A percentile compares a stretch with the other conserved stretches of the same genome.
Conservation (phyloP, 805 yeast genomes). For the Candida broadrunensis region DNA sequence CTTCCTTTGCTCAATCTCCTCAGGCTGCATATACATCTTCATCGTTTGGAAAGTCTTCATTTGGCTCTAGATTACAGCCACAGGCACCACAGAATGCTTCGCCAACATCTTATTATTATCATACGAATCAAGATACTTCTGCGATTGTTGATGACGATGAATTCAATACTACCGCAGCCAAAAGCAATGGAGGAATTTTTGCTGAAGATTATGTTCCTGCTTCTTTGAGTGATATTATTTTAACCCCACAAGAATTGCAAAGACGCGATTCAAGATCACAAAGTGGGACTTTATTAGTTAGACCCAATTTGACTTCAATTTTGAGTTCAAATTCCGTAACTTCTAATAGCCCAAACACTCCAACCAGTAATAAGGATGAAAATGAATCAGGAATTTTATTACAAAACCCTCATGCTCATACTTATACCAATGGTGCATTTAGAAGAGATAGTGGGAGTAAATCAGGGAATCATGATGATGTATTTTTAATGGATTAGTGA, state of each 20-base stretch:
- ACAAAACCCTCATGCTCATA: background rate
- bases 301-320: conserved; percentile 23
- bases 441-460: conserved; percentile 2
- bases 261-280: conserved; percentile 66
- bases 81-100: conserved; percentile 9
- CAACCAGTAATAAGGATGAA: background rate
- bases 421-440: conserved; percentile 1
- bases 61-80: conserved; percentile 7
- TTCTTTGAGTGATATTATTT: conserved; percentile 65
- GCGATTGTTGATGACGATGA: conserved; percentile 8
- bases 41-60: conserved; percentile 3
- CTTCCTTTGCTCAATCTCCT: conserved; percentile 8
- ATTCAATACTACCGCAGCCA: background rate
- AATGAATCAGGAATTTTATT: background rate
- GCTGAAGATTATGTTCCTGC: conserved; percentile 83
- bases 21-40: conserved; percentile 3
- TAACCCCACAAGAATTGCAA: conserved; percentile 75
- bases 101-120: conserved; percentile 8
- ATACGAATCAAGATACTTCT: conserved; percentile 5
- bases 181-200: conserved; percentile 41
- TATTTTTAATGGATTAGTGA: conserved; percentile 36
- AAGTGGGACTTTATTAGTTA: conserved; percentile 36
- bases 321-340: background rate
- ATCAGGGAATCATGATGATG: conserved; percentile 22
- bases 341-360: background rate